These are phyloP conservation scores for Fusarium neocosmosporiellum DNA, from an alignment of 2,329 filamentous ascomycete species.

Conservation along the genomic window DNA sequence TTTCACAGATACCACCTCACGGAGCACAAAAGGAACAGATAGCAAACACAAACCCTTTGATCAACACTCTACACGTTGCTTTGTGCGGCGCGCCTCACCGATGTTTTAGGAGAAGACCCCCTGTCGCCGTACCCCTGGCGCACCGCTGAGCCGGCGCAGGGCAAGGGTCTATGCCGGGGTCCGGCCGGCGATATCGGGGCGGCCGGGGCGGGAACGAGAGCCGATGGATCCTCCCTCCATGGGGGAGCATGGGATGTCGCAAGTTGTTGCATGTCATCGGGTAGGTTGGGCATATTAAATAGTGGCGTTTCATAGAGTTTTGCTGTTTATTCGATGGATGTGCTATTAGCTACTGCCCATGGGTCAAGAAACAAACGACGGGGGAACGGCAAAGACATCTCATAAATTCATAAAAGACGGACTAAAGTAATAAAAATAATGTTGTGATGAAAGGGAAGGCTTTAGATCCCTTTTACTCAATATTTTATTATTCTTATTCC, in stretches of 20 bases:
- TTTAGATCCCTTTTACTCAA: neutral
- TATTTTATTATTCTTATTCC: neutral
- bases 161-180: slow-evolving; percentile 17
- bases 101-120: slow-evolving; percentile 13
- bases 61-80: neutral
- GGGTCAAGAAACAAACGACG: neutral
- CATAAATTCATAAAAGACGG: neutral
- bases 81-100: slow-evolving; percentile 21
- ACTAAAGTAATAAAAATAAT: neutral
- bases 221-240: neutral
- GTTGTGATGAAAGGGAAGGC: neutral
- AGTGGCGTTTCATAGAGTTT: neutral
- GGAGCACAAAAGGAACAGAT: neutral
- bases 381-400: neutral
- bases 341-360: neutral
- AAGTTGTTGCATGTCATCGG: neutral
- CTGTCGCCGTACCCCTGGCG: neutral
- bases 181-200: slow-evolving; percentile 33
- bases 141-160: slow-evolving; percentile 18
- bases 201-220: slow-evolving; percentile 12
- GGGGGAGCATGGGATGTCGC: neutral
- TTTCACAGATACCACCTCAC: slow-evolving; percentile 10
- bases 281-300: neutral
- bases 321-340: neutral
- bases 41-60: neutral